phyloP scores from a whole-genome alignment of 2,329 filamentous ascomycete genomes.

The Colletotrichum magnum region DNA sequence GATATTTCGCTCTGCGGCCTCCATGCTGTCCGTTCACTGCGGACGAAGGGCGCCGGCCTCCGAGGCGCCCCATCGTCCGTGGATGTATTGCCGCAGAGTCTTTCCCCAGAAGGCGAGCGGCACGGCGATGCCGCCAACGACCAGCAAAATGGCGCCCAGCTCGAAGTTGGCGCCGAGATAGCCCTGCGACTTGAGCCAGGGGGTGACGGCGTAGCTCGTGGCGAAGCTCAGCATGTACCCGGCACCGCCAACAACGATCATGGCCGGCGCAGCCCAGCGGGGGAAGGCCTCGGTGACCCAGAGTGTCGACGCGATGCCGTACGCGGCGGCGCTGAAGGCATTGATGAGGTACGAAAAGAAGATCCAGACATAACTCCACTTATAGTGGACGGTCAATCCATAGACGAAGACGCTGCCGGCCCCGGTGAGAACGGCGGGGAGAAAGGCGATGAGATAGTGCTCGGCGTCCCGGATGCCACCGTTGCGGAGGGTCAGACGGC shows the following conservation, averaged over 20 bases:
- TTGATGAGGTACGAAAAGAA: conserved; percentile 41
- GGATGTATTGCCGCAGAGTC: conserved; percentile 45
- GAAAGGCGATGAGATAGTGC: conserved; percentile 45
- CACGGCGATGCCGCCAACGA: conserved; percentile 44
- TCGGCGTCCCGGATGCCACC: conserved; percentile 46
- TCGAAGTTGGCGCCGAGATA: conserved; percentile 39
- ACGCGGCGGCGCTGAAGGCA: conserved; percentile 42
- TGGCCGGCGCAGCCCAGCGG: conserved; percentile 45
- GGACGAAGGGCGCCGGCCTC: conserved; percentile 45
- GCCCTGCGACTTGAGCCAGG: conserved; percentile 35
- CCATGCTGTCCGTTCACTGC: conserved; percentile 27
- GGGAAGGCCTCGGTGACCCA: conserved; percentile 47
- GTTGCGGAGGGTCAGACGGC: conserved; percentile 44
- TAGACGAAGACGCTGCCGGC: conserved; percentile 42
- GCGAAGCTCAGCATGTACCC: conserved; percentile 38
- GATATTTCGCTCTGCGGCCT: background rate
- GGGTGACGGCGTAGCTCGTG: conserved; percentile 18
- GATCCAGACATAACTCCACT: conserved; percentile 35
- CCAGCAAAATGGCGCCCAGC: conserved; percentile 41
- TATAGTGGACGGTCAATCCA: conserved; percentile 42
- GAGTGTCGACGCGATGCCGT: conserved; percentile 43
- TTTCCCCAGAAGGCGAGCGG: conserved; percentile 47
- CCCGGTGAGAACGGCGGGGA: conserved; percentile 43
- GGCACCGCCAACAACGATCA: conserved; percentile 35
- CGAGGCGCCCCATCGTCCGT: conserved; percentile 43